Conservation (phyloP, 192 early-diverging fungal species). For the Coemansia sp. region DNA sequence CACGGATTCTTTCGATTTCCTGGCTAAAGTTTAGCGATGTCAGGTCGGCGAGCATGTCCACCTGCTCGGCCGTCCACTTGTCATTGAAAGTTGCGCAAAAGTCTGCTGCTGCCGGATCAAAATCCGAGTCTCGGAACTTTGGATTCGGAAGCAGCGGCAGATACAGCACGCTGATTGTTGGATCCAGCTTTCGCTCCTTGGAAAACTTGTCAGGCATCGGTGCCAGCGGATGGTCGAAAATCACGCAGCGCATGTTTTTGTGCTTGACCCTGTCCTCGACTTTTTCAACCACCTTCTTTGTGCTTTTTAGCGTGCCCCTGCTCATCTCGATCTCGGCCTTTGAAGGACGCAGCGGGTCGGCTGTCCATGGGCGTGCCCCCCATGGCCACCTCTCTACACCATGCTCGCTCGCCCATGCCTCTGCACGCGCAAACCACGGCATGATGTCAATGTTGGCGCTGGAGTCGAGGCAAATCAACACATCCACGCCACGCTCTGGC, state of each 20-base stretch:
- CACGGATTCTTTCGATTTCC: slow-evolving; percentile 55
- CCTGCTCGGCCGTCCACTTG: slow-evolving; percentile 65
- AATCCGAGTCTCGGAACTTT: slow-evolving; percentile 56
- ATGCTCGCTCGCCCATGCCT: slow-evolving; percentile 61
- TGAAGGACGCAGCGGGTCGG: slow-evolving; percentile 41
- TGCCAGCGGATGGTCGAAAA: slow-evolving; percentile 49
- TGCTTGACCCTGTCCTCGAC: slow-evolving; percentile 23
- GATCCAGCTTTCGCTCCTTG: background rate
- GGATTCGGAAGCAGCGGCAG: slow-evolving; percentile 65
- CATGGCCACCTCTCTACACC: slow-evolving; percentile 66
- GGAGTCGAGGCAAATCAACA: slow-evolving; percentile 72
- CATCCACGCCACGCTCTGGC: slow-evolving; percentile 66
- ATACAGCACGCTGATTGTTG: slow-evolving; percentile 57
- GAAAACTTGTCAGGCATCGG: slow-evolving; percentile 19
- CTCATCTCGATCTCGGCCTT: slow-evolving; percentile 27
- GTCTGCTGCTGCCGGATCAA: slow-evolving; percentile 64
- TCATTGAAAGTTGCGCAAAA: slow-evolving; percentile 73
- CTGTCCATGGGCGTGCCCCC: slow-evolving; percentile 57
- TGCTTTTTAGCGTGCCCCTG: slow-evolving; percentile 22
- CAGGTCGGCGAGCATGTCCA: slow-evolving; percentile 60
- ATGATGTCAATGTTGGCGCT: slow-evolving; percentile 70
- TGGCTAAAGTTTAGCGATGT: slow-evolving; percentile 59
- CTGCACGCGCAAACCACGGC: slow-evolving; percentile 66
- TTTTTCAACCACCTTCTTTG: slow-evolving; percentile 19
- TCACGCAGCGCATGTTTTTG: slow-evolving; percentile 50